Evolutionary conservation across 2,329 filamentous ascomycete genomes (phyloP).

Genomic region (Fusarium goolgardi): DNA sequence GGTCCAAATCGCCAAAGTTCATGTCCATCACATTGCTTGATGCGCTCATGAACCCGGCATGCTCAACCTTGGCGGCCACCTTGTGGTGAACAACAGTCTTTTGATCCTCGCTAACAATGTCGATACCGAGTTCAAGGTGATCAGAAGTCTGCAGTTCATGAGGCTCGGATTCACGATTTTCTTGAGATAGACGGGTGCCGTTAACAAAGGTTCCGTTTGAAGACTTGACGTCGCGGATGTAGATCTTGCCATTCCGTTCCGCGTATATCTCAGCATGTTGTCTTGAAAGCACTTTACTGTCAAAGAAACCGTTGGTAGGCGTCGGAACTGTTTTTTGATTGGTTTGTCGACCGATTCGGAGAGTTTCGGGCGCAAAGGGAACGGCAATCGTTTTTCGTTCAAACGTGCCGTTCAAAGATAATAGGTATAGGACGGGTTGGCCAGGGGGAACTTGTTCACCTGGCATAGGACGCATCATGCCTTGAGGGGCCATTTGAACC

Average conservation of each 20-base stretch:
- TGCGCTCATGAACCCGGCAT: constrained; percentile 84
- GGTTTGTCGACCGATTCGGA: constrained; percentile 94
- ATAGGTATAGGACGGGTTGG: constrained; percentile 83
- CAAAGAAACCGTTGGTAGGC: constrained; percentile 92
- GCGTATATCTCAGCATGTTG: constrained; percentile 98
- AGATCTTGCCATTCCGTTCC: constrained; percentile 85
- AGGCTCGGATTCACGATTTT: constrained; percentile 96
- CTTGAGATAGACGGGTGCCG: constrained; percentile 85
- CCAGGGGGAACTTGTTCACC: constrained; percentile 70
- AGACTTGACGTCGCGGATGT: constrained; percentile 96
- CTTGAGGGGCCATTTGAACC: constrained; percentile 57
- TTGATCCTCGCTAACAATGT: constrained; percentile 98
- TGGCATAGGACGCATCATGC: constrained; percentile 70
- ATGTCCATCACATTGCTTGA: constrained; percentile 84
- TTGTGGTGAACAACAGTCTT: constrained; percentile 99
- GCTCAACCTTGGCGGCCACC: constrained; percentile 95
- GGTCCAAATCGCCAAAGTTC: constrained; percentile 92
- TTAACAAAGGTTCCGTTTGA: constrained; percentile 99
- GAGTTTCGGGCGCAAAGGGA: constrained; percentile 91
- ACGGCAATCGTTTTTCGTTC: constrained; percentile 96
- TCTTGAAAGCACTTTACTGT: constrained; percentile 95
- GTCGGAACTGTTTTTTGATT: constrained; percentile 97
- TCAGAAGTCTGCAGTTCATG: constrained; percentile 93
- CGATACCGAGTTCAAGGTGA: constrained; percentile 93
- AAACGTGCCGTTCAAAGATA: constrained; percentile 95